Conservation (phyloP, 1,284 basidiomycete species). For the Thecaphora frezii region DNA sequence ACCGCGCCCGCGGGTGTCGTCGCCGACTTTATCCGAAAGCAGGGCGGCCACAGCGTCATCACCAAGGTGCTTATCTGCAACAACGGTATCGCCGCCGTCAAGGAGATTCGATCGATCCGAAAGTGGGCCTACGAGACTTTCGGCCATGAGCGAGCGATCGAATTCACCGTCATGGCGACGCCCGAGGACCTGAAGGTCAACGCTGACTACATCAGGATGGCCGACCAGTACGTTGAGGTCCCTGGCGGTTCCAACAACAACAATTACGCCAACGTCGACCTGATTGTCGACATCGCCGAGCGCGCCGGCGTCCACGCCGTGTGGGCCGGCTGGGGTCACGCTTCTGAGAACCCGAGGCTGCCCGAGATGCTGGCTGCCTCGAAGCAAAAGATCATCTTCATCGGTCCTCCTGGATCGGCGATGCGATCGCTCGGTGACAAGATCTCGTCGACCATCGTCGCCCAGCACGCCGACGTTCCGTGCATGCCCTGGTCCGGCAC, state of each 20-base stretch:
- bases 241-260: slow-evolving; percentile 98
- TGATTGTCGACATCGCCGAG: slow-evolving; percentile 97
- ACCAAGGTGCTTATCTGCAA: slow-evolving; percentile 74
- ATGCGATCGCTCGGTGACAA: slow-evolving; percentile 99
- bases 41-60: slow-evolving; percentile 97
- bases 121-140: slow-evolving; percentile 99
- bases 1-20: slow-evolving; percentile 77
- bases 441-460: slow-evolving; percentile 98
- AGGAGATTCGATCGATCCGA: slow-evolving; percentile 96
- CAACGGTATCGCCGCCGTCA: slow-evolving; percentile 94
- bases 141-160: slow-evolving; percentile 89
- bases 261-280: slow-evolving; percentile 99
- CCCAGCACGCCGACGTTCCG: slow-evolving; percentile 94
- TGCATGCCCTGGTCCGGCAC: slow-evolving; percentile 99
- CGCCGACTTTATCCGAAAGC: slow-evolving; percentile 83
- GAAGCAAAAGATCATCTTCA: slow-evolving; percentile 96
- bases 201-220: slow-evolving; percentile 99
- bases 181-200: slow-evolving; percentile 96
- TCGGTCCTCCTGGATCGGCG: slow-evolving; percentile 95
- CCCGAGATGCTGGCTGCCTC: slow-evolving; percentile 89
- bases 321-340: slow-evolving; percentile 99
- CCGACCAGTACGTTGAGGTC: slow-evolving; percentile 97
- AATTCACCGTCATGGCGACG: slow-evolving; percentile 99
- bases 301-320: slow-evolving; percentile 96
- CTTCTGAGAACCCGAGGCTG: slow-evolving; percentile 97